These are phyloP conservation scores for Backusella tuberculispora DNA, from an alignment of 192 early-diverging fungal genomes.

Conservation along the genomic window DNA sequence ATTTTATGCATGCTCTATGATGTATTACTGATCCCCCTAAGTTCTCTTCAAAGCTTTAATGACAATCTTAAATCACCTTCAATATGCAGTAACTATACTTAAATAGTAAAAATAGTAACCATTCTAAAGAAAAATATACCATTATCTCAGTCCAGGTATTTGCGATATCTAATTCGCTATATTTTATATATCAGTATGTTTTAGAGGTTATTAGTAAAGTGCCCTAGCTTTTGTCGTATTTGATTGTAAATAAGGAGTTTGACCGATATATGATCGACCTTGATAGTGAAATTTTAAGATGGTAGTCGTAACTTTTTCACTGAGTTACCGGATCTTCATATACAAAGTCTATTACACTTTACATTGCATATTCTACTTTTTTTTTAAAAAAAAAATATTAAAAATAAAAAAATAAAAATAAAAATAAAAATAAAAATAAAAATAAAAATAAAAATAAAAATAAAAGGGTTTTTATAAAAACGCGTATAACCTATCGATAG, in stretches of 20 bases:
- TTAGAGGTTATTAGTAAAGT: too few relatives aligned
- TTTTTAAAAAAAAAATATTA: too few relatives aligned
- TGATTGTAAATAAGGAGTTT: neutral
- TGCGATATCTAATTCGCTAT: too few relatives aligned
- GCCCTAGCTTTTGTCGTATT: neutral
- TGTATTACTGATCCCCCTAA: neutral
- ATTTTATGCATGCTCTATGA: neutral
- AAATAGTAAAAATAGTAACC: slow-evolving; percentile 4
- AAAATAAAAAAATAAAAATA: too few relatives aligned
- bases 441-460: too few relatives aligned
- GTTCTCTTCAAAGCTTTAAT: neutral
- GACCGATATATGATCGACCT: neutral
- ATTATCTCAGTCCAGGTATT: too few relatives aligned
- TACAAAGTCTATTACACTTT: neutral
- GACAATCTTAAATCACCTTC: neutral
- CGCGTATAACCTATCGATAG: too few relatives aligned
- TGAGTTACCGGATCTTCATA: neutral
- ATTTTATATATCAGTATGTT: too few relatives aligned
- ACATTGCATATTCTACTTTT: too few relatives aligned
- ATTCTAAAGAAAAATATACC: too few relatives aligned
- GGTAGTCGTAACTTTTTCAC: neutral
- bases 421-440: too few relatives aligned
- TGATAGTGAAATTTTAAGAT: neutral
- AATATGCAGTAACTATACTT: neutral
- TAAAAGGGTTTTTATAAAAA: too few relatives aligned